Evolutionary conservation across 108 stramenopile species (phyloP).

Genomic region (Nannochloropsis salina): DNA sequence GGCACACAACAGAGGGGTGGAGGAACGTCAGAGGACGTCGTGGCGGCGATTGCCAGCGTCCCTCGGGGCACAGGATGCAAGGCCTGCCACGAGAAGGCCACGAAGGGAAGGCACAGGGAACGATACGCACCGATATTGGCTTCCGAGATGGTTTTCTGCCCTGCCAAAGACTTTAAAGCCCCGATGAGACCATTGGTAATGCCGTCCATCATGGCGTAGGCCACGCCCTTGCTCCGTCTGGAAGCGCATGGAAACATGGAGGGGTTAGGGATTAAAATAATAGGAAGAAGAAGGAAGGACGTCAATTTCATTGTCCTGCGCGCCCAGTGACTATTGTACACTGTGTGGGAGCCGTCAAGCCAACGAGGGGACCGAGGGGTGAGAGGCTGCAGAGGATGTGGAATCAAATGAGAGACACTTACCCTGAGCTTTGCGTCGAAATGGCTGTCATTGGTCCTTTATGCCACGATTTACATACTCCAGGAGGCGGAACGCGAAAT

Average conservation of each 20-base stretch:
- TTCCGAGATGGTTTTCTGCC: slow-evolving; percentile 22
- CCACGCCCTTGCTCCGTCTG: slow-evolving; percentile 10
- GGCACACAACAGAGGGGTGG: neutral
- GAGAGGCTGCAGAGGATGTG: too few species aligned
- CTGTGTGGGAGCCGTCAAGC: too few species aligned
- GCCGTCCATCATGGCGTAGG: slow-evolving; percentile 21
- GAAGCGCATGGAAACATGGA: neutral
- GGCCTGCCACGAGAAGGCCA: neutral
- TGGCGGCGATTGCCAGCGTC: too few species aligned
- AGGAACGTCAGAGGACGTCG: too few species aligned
- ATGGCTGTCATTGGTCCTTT: neutral
- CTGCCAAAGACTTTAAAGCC: slow-evolving; percentile 13
- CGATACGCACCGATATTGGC: slow-evolving; percentile 24
- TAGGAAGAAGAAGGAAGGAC: neutral
- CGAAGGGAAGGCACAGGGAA: neutral
- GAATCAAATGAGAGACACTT: neutral
- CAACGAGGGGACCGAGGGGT: too few species aligned
- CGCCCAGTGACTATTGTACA: too few species aligned
- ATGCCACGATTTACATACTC: neutral
- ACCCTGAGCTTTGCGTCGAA: neutral
- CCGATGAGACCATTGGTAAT: neutral
- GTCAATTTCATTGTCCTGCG: too few species aligned
- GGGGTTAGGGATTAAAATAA: neutral
- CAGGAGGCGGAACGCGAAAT: neutral
- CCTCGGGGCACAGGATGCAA: too few species aligned